phyloP scores from a whole-genome alignment of 169 alveolate genomes.

The Eimeria praecox region DNA sequence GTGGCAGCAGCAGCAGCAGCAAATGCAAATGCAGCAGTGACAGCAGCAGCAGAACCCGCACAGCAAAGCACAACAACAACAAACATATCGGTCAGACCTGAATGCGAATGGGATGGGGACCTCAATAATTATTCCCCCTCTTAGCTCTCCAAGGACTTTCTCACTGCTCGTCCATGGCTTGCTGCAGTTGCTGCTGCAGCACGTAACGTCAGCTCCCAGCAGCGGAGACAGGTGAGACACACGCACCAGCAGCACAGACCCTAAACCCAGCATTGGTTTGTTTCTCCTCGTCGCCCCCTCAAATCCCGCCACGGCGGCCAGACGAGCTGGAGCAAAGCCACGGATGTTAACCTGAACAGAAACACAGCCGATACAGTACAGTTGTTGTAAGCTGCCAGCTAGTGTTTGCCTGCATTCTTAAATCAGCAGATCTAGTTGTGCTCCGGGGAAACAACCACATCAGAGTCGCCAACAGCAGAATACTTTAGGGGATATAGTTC shows the following conservation, averaged over 20 bases:
- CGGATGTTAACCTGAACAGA: slow-evolving; percentile 69
- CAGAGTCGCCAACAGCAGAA: background rate
- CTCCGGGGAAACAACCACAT: background rate
- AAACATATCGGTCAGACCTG: slow-evolving; percentile 4
- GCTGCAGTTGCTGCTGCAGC: slow-evolving; percentile 79
- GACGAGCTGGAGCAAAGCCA: slow-evolving; percentile 41
- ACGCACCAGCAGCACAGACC: slow-evolving; percentile 73
- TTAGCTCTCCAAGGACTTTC: slow-evolving; percentile 69
- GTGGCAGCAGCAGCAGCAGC: background rate
- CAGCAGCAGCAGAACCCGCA: background rate
- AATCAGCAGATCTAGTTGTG: background rate
- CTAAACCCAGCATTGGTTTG: slow-evolving; percentile 69
- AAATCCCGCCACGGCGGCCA: slow-evolving; percentile 67
- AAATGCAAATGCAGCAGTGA: background rate
- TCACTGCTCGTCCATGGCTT: slow-evolving; percentile 78
- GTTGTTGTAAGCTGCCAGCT: background rate
- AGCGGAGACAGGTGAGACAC: slow-evolving; percentile 29
- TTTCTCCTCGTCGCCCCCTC: slow-evolving; percentile 76
- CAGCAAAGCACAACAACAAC: slow-evolving; percentile 24
- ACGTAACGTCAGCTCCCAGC: slow-evolving; percentile 75
- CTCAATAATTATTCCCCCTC: slow-evolving; percentile 67
- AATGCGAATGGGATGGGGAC: slow-evolving; percentile 69
- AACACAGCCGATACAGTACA: background rate
- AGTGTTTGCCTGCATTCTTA: background rate
- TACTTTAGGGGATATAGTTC: background rate